phyloP scores from a whole-genome alignment of 140 eudicot genomes.

The Anethum foeniculum region DNA sequence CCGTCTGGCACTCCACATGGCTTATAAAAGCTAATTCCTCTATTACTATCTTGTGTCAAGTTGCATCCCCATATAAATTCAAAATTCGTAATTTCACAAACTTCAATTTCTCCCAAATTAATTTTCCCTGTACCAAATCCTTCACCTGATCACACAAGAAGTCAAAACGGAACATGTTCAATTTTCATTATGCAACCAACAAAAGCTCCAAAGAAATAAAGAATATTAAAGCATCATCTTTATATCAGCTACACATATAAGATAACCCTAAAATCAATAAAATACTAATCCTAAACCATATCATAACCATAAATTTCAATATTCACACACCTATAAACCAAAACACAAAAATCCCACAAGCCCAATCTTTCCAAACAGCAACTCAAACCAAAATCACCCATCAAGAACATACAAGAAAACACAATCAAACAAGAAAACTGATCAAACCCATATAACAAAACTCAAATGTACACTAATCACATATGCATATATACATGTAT shows the following conservation, averaged over 20 bases:
- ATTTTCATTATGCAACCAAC: neutral
- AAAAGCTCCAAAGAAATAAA: neutral
- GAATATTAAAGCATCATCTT: neutral
- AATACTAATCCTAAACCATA: neutral
- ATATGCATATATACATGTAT: neutral
- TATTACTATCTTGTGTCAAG: conserved; percentile 36
- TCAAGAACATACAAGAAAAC: neutral
- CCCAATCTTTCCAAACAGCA: conserved; percentile 1
- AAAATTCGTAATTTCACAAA: conserved; percentile 49
- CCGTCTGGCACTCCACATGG: conserved; percentile 65
- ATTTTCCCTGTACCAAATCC: conserved; percentile 62
- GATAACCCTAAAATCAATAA: neutral
- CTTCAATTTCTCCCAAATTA: conserved; percentile 82
- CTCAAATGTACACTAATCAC: neutral
- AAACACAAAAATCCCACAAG: neutral
- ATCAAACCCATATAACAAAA: neutral
- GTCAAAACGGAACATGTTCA: conserved; percentile 7
- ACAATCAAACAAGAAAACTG: neutral
- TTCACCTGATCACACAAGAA: conserved; percentile 40
- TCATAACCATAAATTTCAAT: neutral
- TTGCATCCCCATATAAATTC: conserved; percentile 68
- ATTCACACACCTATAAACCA: neutral
- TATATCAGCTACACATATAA: neutral
- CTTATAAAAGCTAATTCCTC: conserved; percentile 59
- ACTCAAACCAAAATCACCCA: neutral